Conservation (phyloP, 1,284 basidiomycete genomes). For the Mixia osmundae region DNA sequence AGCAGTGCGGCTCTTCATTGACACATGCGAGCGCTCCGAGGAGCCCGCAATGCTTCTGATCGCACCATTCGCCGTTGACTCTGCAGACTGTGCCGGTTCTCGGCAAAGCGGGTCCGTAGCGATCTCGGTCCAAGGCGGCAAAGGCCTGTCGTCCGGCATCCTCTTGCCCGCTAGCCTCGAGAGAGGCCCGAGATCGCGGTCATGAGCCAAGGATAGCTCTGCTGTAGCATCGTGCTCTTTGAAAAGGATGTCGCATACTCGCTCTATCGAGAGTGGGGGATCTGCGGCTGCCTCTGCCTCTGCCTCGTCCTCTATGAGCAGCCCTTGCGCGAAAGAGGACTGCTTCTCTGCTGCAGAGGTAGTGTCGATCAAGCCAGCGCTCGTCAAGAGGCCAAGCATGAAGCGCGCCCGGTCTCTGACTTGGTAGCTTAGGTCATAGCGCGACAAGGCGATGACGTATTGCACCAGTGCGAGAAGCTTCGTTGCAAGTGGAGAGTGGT, state of each 20-base stretch:
- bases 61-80: background rate
- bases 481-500: constrained; percentile 21
- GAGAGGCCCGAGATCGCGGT: background rate
- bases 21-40: background rate
- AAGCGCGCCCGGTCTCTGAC: constrained; percentile 68
- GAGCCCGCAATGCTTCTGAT: background rate
- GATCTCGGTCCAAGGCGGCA: background rate
- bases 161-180: background rate
- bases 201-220: background rate
- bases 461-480: constrained; percentile 24
- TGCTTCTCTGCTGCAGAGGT: background rate
- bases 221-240: background rate
- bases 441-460: constrained; percentile 58
- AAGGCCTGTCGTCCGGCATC: background rate
- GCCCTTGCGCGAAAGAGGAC: background rate
- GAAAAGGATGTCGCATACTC: background rate
- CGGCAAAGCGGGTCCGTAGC: background rate
- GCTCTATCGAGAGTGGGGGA: background rate
- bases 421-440: constrained; percentile 67
- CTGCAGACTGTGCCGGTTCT: background rate
- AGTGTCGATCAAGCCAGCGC: constrained; percentile 6
- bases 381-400: constrained; percentile 38
- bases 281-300: background rate
- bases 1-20: background rate
- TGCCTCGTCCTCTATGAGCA: no score